Evolutionary conservation across 2,329 filamentous ascomycete species (phyloP), one percentile per base, ranked within the genome.

Genomic region (Laburnicola sp.): DNA sequence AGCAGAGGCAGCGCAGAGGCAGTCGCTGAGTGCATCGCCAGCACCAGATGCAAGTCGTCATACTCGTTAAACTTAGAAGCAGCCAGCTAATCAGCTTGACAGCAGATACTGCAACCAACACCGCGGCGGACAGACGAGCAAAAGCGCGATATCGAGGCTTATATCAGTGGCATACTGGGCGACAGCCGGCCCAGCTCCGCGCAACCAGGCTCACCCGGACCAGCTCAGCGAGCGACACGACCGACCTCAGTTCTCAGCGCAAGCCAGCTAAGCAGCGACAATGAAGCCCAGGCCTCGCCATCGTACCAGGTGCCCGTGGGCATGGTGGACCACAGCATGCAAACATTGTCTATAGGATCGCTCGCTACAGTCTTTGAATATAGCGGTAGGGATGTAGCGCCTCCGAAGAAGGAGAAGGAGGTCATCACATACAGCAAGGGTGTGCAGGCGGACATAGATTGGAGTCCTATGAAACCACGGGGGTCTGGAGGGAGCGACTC

Each of bases 381-480:
- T 58, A 85, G 88, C 1, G 87, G 89, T 1, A 87, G 86, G 21
- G 88, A 86, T 58, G 85, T 87, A 1, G 87, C 88, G 1, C 87
- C 86, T 22, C 85, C 87, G 30, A 83, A 79, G 45, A 84, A 80
- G 30, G 76, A 77, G 58, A 64, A 61, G 45, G 94, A 99, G 73
- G 80, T 96, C 53, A 91, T 96, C 68, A 96, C 91, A 46, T 99
- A 99, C 79, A 97, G 89, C 80, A 97, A 97, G 77, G 92, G 86
- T 49, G 91, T 97, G 22, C 95, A 99, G 74, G 97, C 94, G 11
- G 85, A 87, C 22, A 88, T 91, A 64, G 85, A 87, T 56, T 89
- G 89, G 84, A 78, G 80, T 16, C 74, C 75, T 5, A 77, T 79
- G 4, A 76, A 79, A 50, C 76, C 81, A 26, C 76, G 80, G 30